Conservation (phyloP, 2,329 filamentous ascomycete species). For the Alternaria conjuncta region DNA sequence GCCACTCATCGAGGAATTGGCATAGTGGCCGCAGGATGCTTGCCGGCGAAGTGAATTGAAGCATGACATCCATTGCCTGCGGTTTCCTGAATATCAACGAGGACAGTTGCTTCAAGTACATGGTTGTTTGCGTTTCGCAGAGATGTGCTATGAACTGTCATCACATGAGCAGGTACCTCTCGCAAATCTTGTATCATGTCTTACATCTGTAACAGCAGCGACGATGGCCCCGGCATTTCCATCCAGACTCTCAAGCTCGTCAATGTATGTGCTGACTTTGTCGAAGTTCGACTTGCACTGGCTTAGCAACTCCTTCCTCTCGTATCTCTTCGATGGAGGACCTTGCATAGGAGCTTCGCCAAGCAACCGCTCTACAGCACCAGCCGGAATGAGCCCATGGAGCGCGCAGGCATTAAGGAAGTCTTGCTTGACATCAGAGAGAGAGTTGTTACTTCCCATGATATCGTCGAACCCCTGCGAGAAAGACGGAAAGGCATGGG, state of each 20-base stretch:
- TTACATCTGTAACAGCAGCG: conserved; percentile 64
- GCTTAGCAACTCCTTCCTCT: conserved; percentile 77
- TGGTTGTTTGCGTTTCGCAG: conserved; percentile 76
- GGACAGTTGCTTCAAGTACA: conserved; percentile 78
- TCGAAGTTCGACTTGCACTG: conserved; percentile 80
- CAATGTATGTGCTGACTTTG: conserved; percentile 75
- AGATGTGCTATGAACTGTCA: conserved; percentile 69
- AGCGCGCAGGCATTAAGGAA: conserved; percentile 91
- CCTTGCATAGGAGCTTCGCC: conserved; percentile 85
- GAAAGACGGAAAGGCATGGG: conserved; percentile 68
- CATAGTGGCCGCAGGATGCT: conserved; percentile 77
- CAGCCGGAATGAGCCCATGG: conserved; percentile 80
- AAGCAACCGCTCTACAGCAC: conserved; percentile 78
- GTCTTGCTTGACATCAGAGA: conserved; percentile 74
- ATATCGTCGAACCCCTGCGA: conserved; percentile 68
- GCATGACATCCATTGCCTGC: conserved; percentile 73
- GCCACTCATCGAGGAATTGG: conserved; percentile 77
- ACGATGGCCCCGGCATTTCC: conserved; percentile 89
- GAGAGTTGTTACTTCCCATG: conserved; percentile 60
- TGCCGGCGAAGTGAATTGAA: conserved; percentile 74
- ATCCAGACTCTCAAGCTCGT: conserved; percentile 86
- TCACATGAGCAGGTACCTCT: conserved; percentile 7
- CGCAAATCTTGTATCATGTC: not conserved
- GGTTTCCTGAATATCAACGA: conserved; percentile 75
- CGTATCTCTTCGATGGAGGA: conserved; percentile 74